A percentile compares a stretch with the other conserved stretches of the same genome.
phyloP scores from a whole-genome alignment of 2,329 filamentous ascomycete species.

The Fusarium albosuccineum region DNA sequence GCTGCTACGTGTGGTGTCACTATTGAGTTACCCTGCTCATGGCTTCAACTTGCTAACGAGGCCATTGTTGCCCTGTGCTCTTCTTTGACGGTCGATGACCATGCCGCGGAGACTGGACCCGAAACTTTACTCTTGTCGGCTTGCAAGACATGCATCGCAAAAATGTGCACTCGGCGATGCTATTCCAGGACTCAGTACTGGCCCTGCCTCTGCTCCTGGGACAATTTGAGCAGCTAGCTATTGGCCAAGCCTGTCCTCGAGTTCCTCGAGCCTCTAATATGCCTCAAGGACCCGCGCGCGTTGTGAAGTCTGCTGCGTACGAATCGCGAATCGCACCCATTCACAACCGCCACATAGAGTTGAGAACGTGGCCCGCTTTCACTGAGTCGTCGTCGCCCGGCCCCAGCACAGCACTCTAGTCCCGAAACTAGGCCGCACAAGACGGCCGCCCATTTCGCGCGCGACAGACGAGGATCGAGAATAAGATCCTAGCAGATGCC shows the following conservation, averaged over 20 bases:
- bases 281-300: constrained; percentile 35
- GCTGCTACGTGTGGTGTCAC: constrained; percentile 23
- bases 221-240: neutral
- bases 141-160: constrained; percentile 4
- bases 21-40: constrained; percentile 17
- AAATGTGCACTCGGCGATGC: constrained; percentile 19
- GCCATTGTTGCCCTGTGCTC: constrained; percentile 11
- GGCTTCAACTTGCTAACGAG: neutral
- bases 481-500: constrained; percentile 31
- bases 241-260: constrained; percentile 10
- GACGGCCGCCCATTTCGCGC: constrained; percentile 42
- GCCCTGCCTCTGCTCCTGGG: neutral
- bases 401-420: constrained; percentile 42
- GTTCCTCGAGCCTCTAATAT: constrained; percentile 24
- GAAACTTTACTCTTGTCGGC: constrained; percentile 13
- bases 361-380: constrained; percentile 49
- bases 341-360: constrained; percentile 47
- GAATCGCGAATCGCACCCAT: constrained; percentile 38
- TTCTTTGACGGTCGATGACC: constrained; percentile 8
- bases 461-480: constrained; percentile 39
- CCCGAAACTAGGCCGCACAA: constrained; percentile 40
- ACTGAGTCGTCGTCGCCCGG: constrained; percentile 45
- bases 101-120: constrained; percentile 11
- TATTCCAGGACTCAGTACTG: neutral
- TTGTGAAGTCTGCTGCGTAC: constrained; percentile 21